These are phyloP conservation scores for Fusarium chaquense DNA, from an alignment of 2,329 filamentous ascomycete genomes.

Conservation along the genomic window DNA sequence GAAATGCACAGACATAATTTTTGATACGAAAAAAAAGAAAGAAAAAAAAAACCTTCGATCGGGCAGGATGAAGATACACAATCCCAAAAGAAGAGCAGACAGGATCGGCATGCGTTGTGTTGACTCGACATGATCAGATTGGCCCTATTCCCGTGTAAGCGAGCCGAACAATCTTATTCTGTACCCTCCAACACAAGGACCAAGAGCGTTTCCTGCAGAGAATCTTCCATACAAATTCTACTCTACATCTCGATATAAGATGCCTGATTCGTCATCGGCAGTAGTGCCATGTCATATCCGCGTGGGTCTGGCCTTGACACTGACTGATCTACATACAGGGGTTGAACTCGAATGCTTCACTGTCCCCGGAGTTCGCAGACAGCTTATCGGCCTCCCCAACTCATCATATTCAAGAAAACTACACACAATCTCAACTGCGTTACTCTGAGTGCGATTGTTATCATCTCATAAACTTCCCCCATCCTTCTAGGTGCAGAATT, in stretches of 20 bases:
- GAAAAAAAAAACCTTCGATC: slow-evolving; percentile 9
- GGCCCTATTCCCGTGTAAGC: slow-evolving; percentile 3
- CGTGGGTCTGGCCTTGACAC: slow-evolving; percentile 16
- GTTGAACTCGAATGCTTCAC: slow-evolving; percentile 12
- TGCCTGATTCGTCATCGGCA: slow-evolving; percentile 24
- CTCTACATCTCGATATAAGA: slow-evolving; percentile 20
- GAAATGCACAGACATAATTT: neutral
- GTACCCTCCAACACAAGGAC: neutral
- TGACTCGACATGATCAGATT: neutral
- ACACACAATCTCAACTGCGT: neutral
- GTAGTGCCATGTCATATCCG: slow-evolving; percentile 3
- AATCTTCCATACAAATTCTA: slow-evolving; percentile 12
- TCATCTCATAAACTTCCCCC: neutral
- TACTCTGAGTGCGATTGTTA: neutral
- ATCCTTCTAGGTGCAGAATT: neutral
- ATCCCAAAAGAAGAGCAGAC: neutral
- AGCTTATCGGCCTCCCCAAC: neutral
- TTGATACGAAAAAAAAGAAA: neutral
- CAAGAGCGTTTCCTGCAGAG: slow-evolving; percentile 3
- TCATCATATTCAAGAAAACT: neutral
- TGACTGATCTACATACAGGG: slow-evolving; percentile 31
- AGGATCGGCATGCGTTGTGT: neutral
- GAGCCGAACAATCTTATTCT: slow-evolving; percentile 4
- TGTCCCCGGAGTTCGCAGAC: neutral
- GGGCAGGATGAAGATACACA: neutral